These are phyloP conservation scores for Salix dunnii DNA, from an alignment of 345 rosid genomes.

Conservation along the genomic window DNA sequence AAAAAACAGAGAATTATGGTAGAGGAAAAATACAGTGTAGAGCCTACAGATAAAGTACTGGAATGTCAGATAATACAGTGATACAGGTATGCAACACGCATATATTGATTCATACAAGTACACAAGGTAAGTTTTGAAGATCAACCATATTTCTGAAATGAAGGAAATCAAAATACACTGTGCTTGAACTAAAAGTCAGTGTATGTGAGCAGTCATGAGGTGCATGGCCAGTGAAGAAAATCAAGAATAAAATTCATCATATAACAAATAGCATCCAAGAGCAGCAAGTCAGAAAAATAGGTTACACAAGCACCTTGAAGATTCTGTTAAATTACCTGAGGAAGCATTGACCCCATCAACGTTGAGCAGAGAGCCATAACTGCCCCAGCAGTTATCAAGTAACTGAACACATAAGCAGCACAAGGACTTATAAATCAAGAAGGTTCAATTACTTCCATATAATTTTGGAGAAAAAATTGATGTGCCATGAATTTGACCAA, in stretches of 20 bases:
- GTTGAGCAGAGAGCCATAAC: conserved; percentile 93
- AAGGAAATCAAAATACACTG: neutral
- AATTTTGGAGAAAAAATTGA: neutral
- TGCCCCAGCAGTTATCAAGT: conserved; percentile 81
- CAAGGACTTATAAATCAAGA: conserved; percentile 5
- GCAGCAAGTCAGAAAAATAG: neutral
- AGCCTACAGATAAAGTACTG: neutral
- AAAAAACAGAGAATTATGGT: neutral
- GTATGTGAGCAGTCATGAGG: neutral
- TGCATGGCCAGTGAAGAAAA: neutral
- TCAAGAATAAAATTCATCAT: conserved; percentile 1
- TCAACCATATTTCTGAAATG: neutral
- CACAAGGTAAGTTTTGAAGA: neutral
- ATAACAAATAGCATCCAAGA: neutral
- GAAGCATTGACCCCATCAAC: conserved; percentile 90
- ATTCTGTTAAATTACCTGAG: conserved; percentile 57
- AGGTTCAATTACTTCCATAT: neutral
- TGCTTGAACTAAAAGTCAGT: neutral
- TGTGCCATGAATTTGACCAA: neutral
- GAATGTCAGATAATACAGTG: neutral
- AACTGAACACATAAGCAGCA: conserved; percentile 43
- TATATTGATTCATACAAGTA: neutral
- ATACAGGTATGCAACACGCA: neutral
- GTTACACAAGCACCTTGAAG: neutral
- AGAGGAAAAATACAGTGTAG: neutral